These are phyloP conservation scores for Plenodomus tracheiphilus DNA, from an alignment of 2,329 filamentous ascomycete genomes.

Conservation along the genomic window DNA sequence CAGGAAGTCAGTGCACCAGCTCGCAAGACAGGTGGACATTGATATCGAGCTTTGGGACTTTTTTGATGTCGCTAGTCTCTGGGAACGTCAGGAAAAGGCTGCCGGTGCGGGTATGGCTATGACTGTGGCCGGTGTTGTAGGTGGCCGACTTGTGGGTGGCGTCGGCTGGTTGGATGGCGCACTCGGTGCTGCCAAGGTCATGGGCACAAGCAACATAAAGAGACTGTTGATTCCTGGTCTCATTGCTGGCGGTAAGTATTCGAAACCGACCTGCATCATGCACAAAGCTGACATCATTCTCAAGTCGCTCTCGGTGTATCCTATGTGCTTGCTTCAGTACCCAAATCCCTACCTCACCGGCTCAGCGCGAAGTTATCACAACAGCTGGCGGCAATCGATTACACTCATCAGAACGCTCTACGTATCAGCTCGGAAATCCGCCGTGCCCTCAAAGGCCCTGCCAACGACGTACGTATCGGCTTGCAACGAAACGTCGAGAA, in stretches of 20 bases:
- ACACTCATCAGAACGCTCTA: slow-evolving; percentile 83
- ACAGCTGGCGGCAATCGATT: slow-evolving; percentile 82
- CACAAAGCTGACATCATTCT: slow-evolving; percentile 9
- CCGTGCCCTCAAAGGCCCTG: slow-evolving; percentile 84
- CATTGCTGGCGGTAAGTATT: slow-evolving; percentile 72
- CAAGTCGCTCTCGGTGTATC: slow-evolving; percentile 73
- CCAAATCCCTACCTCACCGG: slow-evolving; percentile 82
- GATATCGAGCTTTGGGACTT: slow-evolving; percentile 91
- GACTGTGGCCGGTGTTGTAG: slow-evolving; percentile 84
- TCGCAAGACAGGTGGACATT: slow-evolving; percentile 84
- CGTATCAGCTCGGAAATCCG: slow-evolving; percentile 86
- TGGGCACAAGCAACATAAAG: slow-evolving; percentile 80
- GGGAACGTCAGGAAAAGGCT: slow-evolving; percentile 92
- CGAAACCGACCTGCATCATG: neutral
- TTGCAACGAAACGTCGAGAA: slow-evolving; percentile 86
- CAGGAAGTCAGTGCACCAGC: slow-evolving; percentile 74
- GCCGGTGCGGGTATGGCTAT: slow-evolving; percentile 93
- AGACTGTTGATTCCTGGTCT: slow-evolving; percentile 80
- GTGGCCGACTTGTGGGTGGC: slow-evolving; percentile 78
- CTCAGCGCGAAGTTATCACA: slow-evolving; percentile 82
- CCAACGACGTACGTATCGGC: slow-evolving; percentile 80
- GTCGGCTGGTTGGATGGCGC: slow-evolving; percentile 89
- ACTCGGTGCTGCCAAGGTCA: slow-evolving; percentile 75
- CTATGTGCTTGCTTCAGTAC: slow-evolving; percentile 85
- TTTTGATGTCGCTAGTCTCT: slow-evolving; percentile 79